A percentile compares a stretch with the other conserved stretches of the same genome.
These are phyloP conservation scores for Clavulina sp. DNA, from an alignment of 768 basidiomycete genomes.

Conservation along the genomic window DNA sequence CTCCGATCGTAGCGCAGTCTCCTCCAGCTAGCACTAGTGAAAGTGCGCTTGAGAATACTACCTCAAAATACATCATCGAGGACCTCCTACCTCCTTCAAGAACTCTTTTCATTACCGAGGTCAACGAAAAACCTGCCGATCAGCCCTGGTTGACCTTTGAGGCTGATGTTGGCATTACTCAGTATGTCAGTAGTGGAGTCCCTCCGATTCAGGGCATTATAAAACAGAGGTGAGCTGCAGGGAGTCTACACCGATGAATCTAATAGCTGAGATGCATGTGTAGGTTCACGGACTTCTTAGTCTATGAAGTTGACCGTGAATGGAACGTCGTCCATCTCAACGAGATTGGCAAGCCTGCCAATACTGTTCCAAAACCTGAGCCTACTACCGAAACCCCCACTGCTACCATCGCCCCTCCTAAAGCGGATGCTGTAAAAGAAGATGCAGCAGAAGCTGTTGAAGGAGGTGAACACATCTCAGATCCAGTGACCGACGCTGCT, in stretches of 20 bases:
- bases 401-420: not conserved
- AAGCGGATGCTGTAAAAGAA: conserved; percentile 8
- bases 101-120: conserved; percentile 6
- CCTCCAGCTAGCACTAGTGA: too few species aligned
- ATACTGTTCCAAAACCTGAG: conserved; percentile 26
- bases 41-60: too few species aligned
- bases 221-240: conserved; percentile 60
- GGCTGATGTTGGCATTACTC: conserved; percentile 76
- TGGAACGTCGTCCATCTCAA: conserved; percentile 68
- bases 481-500: not conserved
- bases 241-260: not conserved
- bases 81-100: conserved; percentile 45
- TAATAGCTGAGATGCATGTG: too few species aligned
- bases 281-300: conserved; percentile 95
- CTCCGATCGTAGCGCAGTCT: too few species aligned
- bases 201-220: conserved; percentile 79
- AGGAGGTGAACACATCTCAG: conserved; percentile 11
- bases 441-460: conserved; percentile 14
- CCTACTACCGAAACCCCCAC: not conserved
- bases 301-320: conserved; percentile 75
- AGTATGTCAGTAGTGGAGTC: conserved; percentile 57
- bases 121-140: conserved; percentile 20
- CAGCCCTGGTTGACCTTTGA: conserved; percentile 47
- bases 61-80: conserved; percentile 7
- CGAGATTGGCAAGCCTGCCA: conserved; percentile 52